These are phyloP conservation scores for Mycena galericulata DNA, from an alignment of 768 basidiomycete species.

Conservation along the genomic window DNA sequence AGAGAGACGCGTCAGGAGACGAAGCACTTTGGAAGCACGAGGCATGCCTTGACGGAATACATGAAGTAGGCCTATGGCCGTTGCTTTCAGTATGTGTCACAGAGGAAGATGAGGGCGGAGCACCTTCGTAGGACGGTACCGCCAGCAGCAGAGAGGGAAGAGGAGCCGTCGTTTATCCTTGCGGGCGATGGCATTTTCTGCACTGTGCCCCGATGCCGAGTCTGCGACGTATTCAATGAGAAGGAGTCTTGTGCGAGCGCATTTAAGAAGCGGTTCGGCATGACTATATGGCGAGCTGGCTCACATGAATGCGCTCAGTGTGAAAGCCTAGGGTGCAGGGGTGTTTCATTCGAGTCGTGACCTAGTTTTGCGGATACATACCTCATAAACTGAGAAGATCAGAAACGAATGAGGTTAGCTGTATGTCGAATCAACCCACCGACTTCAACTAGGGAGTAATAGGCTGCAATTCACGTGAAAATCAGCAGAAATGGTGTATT, in stretches of 20 bases:
- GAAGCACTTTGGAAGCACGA: not conserved
- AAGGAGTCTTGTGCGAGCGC: slow-evolving; percentile 56
- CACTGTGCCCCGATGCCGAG: slow-evolving; percentile 70
- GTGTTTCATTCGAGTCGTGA: not conserved
- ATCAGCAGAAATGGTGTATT: not conserved
- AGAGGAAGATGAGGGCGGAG: slow-evolving; percentile 9
- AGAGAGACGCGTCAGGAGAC: slow-evolving; percentile 22
- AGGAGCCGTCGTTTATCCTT: slow-evolving; percentile 86
- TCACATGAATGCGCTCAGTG: slow-evolving; percentile 88
- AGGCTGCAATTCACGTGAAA: slow-evolving; percentile 30
- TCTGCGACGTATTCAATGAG: slow-evolving; percentile 88
- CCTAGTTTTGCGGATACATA: slow-evolving; percentile 43
- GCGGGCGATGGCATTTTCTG: slow-evolving; percentile 75
- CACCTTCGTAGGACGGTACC: slow-evolving; percentile 86
- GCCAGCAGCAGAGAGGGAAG: slow-evolving; percentile 83
- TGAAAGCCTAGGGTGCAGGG: slow-evolving; percentile 68
- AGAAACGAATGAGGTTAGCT: not conserved
- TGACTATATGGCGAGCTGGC: slow-evolving; percentile 38
- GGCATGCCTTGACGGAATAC: slow-evolving; percentile 81
- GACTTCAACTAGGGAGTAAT: slow-evolving; percentile 60
- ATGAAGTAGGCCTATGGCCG: slow-evolving; percentile 81
- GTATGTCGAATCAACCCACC: slow-evolving; percentile 44
- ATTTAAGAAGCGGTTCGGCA: slow-evolving; percentile 45
- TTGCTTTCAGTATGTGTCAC: not conserved
- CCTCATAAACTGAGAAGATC: slow-evolving; percentile 71